phyloP scores from a whole-genome alignment of 495 filamentous ascomycete genomes.

The Astrothelium subdiscretum region DNA sequence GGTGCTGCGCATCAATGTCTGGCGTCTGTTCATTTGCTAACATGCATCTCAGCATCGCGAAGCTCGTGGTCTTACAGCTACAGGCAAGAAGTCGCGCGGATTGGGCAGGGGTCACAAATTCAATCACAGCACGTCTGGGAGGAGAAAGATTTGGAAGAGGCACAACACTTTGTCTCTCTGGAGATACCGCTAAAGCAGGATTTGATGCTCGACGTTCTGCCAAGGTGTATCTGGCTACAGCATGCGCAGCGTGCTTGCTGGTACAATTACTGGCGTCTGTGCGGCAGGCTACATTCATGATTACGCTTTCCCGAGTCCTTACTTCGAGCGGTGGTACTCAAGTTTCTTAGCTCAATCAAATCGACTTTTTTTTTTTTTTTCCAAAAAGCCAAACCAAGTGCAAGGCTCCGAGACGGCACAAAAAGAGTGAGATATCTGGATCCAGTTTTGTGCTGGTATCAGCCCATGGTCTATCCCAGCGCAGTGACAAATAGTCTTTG shows the following conservation, averaged over 20 bases:
- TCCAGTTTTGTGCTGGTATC: too few species aligned
- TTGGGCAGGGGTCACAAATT: slow-evolving; percentile 96
- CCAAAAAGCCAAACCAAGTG: too few species aligned
- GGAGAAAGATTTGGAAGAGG: slow-evolving; percentile 98
- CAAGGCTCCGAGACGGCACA: neutral
- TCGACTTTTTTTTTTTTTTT: neutral
- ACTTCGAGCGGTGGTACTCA: neutral
- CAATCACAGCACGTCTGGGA: slow-evolving; percentile 92
- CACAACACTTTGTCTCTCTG: slow-evolving; percentile 96
- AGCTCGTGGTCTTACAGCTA: slow-evolving; percentile 87
- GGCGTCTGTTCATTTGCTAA: slow-evolving; percentile 1
- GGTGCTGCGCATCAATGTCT: slow-evolving; percentile 3
- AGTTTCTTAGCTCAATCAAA: neutral
- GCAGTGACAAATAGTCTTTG: neutral
- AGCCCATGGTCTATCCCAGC: neutral
- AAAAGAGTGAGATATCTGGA: too few species aligned
- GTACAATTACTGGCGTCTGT: neutral
- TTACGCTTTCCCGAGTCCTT: neutral
- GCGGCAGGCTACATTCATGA: neutral
- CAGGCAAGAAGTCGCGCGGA: slow-evolving; percentile 98
- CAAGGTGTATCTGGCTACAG: neutral
- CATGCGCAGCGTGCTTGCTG: neutral
- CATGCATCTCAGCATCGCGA: slow-evolving; percentile 63
- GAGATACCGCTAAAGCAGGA: slow-evolving; percentile 54
- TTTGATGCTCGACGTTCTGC: neutral